Conservation (phyloP, 768 basidiomycete species). For the Termitomyces titanicus region DNA sequence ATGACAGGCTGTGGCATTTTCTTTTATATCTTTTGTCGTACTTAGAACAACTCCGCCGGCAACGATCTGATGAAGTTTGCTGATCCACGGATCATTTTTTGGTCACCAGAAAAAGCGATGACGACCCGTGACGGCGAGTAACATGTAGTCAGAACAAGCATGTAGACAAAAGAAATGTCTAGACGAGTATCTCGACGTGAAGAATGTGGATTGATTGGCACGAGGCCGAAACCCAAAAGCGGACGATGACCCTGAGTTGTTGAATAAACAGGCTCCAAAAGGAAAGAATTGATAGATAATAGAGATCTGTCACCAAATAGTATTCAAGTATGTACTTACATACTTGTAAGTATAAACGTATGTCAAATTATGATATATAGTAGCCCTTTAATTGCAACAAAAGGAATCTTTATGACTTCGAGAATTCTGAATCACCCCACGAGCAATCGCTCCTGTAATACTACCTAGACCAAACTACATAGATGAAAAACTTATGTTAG, state of each 20-base stretch:
- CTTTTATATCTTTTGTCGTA: slow-evolving; percentile 5
- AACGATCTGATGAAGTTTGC: not conserved
- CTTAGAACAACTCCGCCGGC: not conserved
- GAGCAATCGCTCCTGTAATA: no score
- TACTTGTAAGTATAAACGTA: no score
- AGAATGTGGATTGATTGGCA: slow-evolving; percentile 7
- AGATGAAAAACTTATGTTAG: no score
- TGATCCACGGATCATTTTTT: slow-evolving; percentile 14
- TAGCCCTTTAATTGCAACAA: no score
- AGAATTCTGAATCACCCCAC: no score
- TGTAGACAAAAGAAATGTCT: slow-evolving; percentile 1
- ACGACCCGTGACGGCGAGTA: not conserved
- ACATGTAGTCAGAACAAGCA: not conserved
- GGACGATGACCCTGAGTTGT: slow-evolving; percentile 6
- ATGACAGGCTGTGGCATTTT: slow-evolving; percentile 6
- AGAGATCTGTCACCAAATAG: no score
- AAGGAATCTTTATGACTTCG: no score
- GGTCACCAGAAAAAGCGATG: slow-evolving; percentile 4
- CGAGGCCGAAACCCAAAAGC: slow-evolving; percentile 10
- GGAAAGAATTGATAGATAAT: not conserved
- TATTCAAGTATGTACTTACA: no score
- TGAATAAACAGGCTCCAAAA: not conserved
- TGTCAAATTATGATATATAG: no score
- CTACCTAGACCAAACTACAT: no score
- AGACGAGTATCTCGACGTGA: not conserved